A percentile compares a stretch with the other conserved stretches of the same genome.
phyloP scores from a whole-genome alignment of 2,329 filamentous ascomycete genomes.

The Pseudocercospora vitis region DNA sequence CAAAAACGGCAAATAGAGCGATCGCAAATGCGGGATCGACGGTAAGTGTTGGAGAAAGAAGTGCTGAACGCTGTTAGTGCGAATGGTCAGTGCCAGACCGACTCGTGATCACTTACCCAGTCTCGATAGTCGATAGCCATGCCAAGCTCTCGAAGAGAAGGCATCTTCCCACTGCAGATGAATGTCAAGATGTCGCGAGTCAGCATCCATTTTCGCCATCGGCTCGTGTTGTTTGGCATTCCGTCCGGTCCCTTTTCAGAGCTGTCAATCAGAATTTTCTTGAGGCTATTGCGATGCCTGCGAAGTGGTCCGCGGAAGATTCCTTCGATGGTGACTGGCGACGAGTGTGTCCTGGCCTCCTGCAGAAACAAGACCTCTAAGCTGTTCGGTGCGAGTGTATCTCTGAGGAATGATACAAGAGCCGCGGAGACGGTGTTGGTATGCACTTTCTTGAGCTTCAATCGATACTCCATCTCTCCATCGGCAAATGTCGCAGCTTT shows the following conservation, averaged over 20 bases:
- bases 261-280: conserved; percentile 73
- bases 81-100: no score
- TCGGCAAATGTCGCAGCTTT: conserved; percentile 18
- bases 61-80: conserved; percentile 54
- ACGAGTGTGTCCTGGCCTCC: conserved; percentile 58
- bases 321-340: conserved; percentile 64
- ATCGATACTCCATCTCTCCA: conserved; percentile 51
- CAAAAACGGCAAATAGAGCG: conserved; percentile 69
- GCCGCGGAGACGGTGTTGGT: conserved; percentile 70
- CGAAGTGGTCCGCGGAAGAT: conserved; percentile 71
- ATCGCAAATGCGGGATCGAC: conserved; percentile 67
- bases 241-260: conserved; percentile 53
- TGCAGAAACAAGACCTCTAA: conserved; percentile 79
- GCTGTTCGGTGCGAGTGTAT: conserved; percentile 74
- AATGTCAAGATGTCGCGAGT: conserved; percentile 68
- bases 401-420: conserved; percentile 72
- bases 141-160: conserved; percentile 67
- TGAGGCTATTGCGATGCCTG: conserved; percentile 69
- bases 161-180: conserved; percentile 75
- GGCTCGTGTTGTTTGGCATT: conserved; percentile 40
- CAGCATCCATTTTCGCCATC: conserved; percentile 71
- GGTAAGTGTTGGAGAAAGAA: conserved; percentile 75
- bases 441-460: conserved; percentile 72
- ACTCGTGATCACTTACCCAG: conserved; percentile 77
- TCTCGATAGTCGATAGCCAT: conserved; percentile 72